These are phyloP conservation scores for Pleurotus giganteus DNA, from an alignment of 768 basidiomycete genomes.

Conservation along the genomic window DNA sequence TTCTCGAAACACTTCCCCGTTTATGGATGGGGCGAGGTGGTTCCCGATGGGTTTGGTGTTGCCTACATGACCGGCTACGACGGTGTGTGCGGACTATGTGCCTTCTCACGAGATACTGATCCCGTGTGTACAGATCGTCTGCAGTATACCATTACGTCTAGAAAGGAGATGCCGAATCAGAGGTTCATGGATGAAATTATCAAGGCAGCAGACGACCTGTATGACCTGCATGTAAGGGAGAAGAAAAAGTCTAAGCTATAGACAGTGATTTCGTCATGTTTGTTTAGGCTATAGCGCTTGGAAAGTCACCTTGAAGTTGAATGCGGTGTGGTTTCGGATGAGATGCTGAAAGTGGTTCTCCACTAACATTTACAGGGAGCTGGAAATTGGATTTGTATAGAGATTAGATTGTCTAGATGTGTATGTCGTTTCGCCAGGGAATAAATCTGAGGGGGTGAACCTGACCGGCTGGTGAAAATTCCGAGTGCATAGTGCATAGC, in stretches of 20 bases:
- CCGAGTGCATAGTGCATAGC: too few species aligned
- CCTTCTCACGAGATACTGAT: not conserved
- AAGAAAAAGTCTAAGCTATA: constrained; percentile 35
- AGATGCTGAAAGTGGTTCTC: too few species aligned
- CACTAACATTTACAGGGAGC: too few species aligned
- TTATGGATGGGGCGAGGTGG: constrained; percentile 97
- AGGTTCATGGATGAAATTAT: constrained; percentile 71
- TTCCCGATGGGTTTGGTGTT: constrained; percentile 91
- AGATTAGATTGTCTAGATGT: too few species aligned
- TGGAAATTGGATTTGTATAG: too few species aligned
- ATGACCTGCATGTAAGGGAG: constrained; percentile 46
- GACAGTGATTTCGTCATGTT: not conserved
- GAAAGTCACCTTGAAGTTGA: too few species aligned
- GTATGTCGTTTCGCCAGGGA: too few species aligned
- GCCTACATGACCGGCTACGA: constrained; percentile 92
- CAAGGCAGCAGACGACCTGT: constrained; percentile 63
- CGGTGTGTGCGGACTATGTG: constrained; percentile 39
- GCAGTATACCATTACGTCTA: constrained; percentile 86
- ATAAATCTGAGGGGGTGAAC: too few species aligned
- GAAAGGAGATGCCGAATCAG: constrained; percentile 79
- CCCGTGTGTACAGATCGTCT: constrained; percentile 53
- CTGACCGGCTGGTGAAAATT: too few species aligned
- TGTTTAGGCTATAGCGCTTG: too few species aligned
- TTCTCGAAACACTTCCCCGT: constrained; percentile 81
- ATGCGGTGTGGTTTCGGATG: too few species aligned